Evolutionary conservation across 1,284 basidiomycete species (phyloP).

Genomic region (Fomitopsis betulina): DNA sequence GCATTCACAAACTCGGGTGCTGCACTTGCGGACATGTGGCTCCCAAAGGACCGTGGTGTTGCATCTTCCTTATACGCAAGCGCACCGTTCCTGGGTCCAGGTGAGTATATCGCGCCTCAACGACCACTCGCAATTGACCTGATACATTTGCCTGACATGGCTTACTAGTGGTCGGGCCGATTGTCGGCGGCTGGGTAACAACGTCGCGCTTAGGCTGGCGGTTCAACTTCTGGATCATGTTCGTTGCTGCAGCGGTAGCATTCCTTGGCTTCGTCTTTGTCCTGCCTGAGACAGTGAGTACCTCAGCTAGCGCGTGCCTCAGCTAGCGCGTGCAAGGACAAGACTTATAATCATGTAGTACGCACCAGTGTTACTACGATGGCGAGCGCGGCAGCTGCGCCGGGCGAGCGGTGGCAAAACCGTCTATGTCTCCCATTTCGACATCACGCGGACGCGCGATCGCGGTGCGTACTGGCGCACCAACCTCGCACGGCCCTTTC

Average conservation of each 20-base stretch:
- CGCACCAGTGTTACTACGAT: conserved; percentile 61
- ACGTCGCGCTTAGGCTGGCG: conserved; percentile 53
- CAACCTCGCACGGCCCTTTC: conserved; percentile 58
- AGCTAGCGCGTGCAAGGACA: neutral
- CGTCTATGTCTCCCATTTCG: conserved; percentile 52
- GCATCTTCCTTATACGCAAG: conserved; percentile 60
- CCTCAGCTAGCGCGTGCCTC: neutral
- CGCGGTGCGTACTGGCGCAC: conserved; percentile 34
- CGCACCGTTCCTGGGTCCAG: conserved; percentile 71
- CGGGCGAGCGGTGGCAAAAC: conserved; percentile 38
- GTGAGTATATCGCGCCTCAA: conserved; percentile 28
- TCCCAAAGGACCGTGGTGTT: conserved; percentile 49
- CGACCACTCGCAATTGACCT: neutral
- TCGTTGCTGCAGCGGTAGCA: conserved; percentile 49
- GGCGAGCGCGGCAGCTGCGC: conserved; percentile 47
- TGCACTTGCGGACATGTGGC: conserved; percentile 59
- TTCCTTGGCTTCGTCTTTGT: conserved; percentile 40
- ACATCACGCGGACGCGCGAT: conserved; percentile 42
- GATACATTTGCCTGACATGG: neutral
- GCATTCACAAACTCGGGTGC: conserved; percentile 62
- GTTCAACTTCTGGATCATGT: conserved; percentile 72
- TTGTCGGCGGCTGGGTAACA: conserved; percentile 62
- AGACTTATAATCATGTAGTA: conserved; percentile 35
- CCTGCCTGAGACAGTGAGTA: conserved; percentile 44
- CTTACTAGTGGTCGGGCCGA: conserved; percentile 54